Evolutionary conservation across 192 early-diverging fungal genomes (phyloP).

Genomic region (Linnemannia zychae): DNA sequence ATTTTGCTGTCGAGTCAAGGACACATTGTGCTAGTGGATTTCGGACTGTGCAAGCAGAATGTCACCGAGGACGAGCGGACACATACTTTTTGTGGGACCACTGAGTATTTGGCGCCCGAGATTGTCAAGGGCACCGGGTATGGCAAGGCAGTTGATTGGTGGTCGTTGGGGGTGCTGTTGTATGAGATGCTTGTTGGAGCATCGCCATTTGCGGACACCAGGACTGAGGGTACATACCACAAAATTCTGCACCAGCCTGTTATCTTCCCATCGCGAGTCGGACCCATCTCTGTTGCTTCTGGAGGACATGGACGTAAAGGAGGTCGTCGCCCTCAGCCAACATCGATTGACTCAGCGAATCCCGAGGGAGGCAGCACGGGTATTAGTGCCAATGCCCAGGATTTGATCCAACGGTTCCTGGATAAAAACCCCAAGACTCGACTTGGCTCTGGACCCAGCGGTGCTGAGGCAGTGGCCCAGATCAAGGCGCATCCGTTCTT

Average conservation of each 20-base stretch:
- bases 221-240: conserved; percentile 75
- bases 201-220: conserved; percentile 79
- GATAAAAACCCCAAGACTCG: conserved; percentile 71
- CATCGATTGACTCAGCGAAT: not conserved
- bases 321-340: not conserved
- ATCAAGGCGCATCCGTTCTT: conserved; percentile 84
- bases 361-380: conserved; percentile 53
- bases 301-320: not conserved
- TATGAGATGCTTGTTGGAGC: conserved; percentile 80
- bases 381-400: conserved; percentile 72
- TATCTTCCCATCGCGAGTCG: conserved; percentile 64
- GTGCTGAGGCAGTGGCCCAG: conserved; percentile 65
- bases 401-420: conserved; percentile 73
- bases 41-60: conserved; percentile 83
- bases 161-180: conserved; percentile 83
- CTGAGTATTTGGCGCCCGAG: conserved; percentile 92
- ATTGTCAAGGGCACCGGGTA: conserved; percentile 80
- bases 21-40: conserved; percentile 82
- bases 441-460: conserved; percentile 70
- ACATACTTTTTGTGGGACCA: conserved; percentile 91
- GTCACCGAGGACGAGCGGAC: conserved; percentile 68
- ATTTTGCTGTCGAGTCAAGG: conserved; percentile 75
- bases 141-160: conserved; percentile 84
- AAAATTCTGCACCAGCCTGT: conserved; percentile 70
- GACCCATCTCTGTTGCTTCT: not conserved